Conservation (phyloP, 805 yeast genomes). For the Teunomyces aglyptinius region DNA sequence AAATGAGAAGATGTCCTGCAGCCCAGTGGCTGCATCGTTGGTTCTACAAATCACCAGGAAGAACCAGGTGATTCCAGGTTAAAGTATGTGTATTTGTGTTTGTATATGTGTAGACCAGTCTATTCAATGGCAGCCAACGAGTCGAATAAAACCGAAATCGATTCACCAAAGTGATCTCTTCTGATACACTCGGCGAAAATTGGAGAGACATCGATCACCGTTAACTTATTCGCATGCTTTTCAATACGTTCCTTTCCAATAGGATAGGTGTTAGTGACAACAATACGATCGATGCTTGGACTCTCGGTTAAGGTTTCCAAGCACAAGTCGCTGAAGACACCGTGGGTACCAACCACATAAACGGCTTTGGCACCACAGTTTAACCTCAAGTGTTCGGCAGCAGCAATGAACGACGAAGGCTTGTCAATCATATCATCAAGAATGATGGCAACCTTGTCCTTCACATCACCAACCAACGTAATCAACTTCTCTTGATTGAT, state of each 20-base stretch:
- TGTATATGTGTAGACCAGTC: neutral
- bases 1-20: slow-evolving; percentile 47
- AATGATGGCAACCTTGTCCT: slow-evolving; percentile 86
- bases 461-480: slow-evolving; percentile 95
- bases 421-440: slow-evolving; percentile 97
- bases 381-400: slow-evolving; percentile 94
- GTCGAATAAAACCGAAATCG: slow-evolving; percentile 89
- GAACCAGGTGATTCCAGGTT: neutral
- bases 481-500: slow-evolving; percentile 77
- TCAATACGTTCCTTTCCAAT: slow-evolving; percentile 60
- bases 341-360: slow-evolving; percentile 92
- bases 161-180: slow-evolving; percentile 98
- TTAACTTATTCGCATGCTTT: slow-evolving; percentile 60
- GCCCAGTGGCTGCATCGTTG: slow-evolving; percentile 56
- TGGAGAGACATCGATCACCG: slow-evolving; percentile 88
- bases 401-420: slow-evolving; percentile 90
- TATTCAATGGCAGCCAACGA: slow-evolving; percentile 63
- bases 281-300: slow-evolving; percentile 83
- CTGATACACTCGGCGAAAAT: slow-evolving; percentile 97
- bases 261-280: slow-evolving; percentile 96
- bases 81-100: neutral
- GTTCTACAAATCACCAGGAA: slow-evolving; percentile 15
- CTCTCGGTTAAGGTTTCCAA: slow-evolving; percentile 75
- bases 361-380: slow-evolving; percentile 96
- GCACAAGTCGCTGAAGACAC: slow-evolving; percentile 85